A percentile compares a stretch with the other conserved stretches of the same genome.
Evolutionary conservation across 83 land plant species (phyloP).

Genomic region (Picea mariana): DNA sequence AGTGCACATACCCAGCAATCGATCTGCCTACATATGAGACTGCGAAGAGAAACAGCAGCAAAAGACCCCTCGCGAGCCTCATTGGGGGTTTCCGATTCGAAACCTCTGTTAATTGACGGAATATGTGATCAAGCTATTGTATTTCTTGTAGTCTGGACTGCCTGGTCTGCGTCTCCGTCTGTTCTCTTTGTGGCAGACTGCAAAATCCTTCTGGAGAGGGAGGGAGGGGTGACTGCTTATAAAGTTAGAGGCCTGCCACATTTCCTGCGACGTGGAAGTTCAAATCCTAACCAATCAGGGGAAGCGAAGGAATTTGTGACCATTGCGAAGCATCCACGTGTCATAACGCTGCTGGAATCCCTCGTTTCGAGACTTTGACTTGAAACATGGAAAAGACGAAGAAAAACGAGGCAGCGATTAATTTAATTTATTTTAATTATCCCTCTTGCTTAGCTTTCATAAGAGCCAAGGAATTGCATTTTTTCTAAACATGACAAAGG

Average conservation of each 20-base stretch:
- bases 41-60: slow-evolving; percentile 12
- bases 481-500: no score
- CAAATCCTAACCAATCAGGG: slow-evolving; percentile 1
- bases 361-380: no score
- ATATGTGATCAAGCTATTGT: no score
- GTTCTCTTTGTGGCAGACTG: not conserved
- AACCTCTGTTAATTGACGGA: slow-evolving; percentile 4
- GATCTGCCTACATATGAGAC: not conserved
- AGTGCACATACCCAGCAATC: slow-evolving; percentile 14
- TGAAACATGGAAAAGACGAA: no score
- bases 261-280: slow-evolving; percentile 15
- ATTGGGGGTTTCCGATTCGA: slow-evolving; percentile 9
- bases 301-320: not conserved
- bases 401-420: no score
- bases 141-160: no score
- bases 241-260: not conserved
- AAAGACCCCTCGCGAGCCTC: slow-evolving; percentile 9
- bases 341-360: not conserved
- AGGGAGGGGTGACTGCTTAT: not conserved
- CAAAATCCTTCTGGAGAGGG: no score
- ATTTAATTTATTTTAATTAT: no score
- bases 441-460: no score
- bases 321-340: not conserved
- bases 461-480: no score
- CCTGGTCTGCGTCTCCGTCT: not conserved